Base-by-base conservation (phyloP, 139 green algal species). In the Chlamydomonas schloesseri region DNA sequence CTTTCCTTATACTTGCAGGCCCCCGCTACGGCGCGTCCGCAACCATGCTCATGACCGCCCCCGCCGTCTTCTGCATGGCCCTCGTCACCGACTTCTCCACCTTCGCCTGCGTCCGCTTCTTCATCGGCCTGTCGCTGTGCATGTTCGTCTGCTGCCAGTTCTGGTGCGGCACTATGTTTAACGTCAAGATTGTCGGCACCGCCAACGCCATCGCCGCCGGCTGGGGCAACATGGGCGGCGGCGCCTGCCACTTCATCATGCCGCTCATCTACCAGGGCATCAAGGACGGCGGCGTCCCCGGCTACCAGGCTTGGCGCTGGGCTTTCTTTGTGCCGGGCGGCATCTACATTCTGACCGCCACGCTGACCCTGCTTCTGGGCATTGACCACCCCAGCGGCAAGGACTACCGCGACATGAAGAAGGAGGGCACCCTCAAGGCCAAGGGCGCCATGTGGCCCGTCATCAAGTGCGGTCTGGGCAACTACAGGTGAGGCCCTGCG, bases 71-170 rank as follows among this genome's bases (percentile, higher is more conserved):
- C 88, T 89, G 89, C 87, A 96, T 97, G 77, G 83, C 78, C 24
- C 73, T 96, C 29, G 91, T 96, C 74, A 93, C 64, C 15, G 91
- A 92, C 74, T 98, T 97, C 91, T 95, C 97, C 78, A 67, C 89
- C 55, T 83, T 83, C 81, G 82, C 68, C 9, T 73, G 90, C 18
- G 86, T 83, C 42, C 93, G 97, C 69, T 87, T 98, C 50, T 90
- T 97, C 89, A 98, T 98, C 76, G 97, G 97, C 46, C 95, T 95
- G 82, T 93, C 87, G 1, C 82, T 92, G n/a, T 89, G 82, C 86
- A 86, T 92, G 69, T 99, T 99, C 89, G 96, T 99, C n/a, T 92
- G 91, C 69, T 97, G 93, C 92, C 96, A 99, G 90, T 98, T 97
- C 90, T 99, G 97, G 97, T 77, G 77, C 1, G 87, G 81, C 36